Base-by-base conservation (phyloP, 2,329 filamentous ascomycete genomes). In the Sporothrix pallida region DNA sequence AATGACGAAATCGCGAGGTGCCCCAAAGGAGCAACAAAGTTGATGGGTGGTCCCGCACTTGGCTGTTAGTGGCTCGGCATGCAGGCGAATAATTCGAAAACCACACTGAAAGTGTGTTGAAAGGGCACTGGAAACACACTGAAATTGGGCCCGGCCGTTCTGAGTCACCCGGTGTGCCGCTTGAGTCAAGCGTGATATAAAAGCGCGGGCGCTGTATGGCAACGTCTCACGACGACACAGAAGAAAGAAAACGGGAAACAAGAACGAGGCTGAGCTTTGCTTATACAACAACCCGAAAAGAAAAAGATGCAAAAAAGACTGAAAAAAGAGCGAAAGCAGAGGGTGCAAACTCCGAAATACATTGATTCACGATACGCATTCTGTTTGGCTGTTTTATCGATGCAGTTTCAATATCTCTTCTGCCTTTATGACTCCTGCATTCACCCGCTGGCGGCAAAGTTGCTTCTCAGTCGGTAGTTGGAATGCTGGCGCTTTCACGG, bases 181-280 rank as follows among this genome's bases (percentile, higher is more conserved):
- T 58, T 60, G 68, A 70, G 68, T 70, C 68, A 70, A 58, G 52
- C 50, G 68, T 50, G 6, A 31, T 60, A 58, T 48, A 60, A 56
- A 56, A 44, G 50, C 48, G 17, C 12, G 5, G 62, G 37, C 37
- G 9, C 62, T 10, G 46, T n/a, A 20, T 20, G 7, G 44, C 44
- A 48, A 13, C 42, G 12, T 42, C n/a, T 67, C 42, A 23, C 56
- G 7, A 23, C 44, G 26, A 13, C 48, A 50, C 48, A 60, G 8
- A 6, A 13, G 0, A 20, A 8, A 48, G 10, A 48, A 48, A 42
- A 20, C 3, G 20, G 42, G 20, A 23, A 9, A 13, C 0, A 37
- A 26, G 5, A 67, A 26, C 42, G 62, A 67, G 62, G 62, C 62
- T 26, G 62, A 26, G 62, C 42, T 17, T 6, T 48, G 8, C n/a